Evolutionary conservation across 1,284 basidiomycete genomes (phyloP), one percentile per base, ranked within the genome.

Genomic region (Sanghuangporus sanghuang): DNA sequence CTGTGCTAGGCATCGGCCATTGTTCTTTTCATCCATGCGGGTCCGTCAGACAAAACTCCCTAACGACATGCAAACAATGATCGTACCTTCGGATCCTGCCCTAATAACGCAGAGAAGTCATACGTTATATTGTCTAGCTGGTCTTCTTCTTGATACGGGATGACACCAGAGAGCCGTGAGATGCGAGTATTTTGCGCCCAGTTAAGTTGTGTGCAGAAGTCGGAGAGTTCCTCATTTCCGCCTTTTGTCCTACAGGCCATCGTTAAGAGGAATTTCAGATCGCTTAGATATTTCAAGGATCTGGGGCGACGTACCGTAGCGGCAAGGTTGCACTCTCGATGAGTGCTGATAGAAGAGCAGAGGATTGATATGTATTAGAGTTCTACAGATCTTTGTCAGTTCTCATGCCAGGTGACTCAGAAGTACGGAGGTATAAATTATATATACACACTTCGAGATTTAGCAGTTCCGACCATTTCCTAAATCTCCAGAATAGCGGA

Each of bases 291-390:
- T 57, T 46, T 62, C 58, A 48, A 46, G 42, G 60, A 18, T 66
- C 54, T 46, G 40, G 38, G 36, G 18, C 23, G 48, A 63, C 76
- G 50, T 67, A 88, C 88, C 89, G 81, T 40, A 87, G 70, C 2
- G 88, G 85, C 39, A 90, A 76, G 2, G 89, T 91, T 12, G 75
- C 77, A 38, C 76, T 85, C 66, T 92, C 88, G 14, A 90, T 75
- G 67, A 88, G 82, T n/a, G 86, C 75, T 0, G 90, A 85, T 6
- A 90, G 71, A 42, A 91, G 70, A 7, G 88, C 87, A 2, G 89
- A 88, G 11, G 78, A 76, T 57, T 85, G 81, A 71, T 86, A 89
- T 1, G 73, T 62, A 57, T 75, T 77, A 12, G 72, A 69, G 39
- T 66, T 69, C 83, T 88, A 68, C 36, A 40, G 12, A 7, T n/a